These are phyloP conservation scores for Dalbergia cochinchinensis DNA, from an alignment of 306 rosid species.

Conservation along the genomic window DNA sequence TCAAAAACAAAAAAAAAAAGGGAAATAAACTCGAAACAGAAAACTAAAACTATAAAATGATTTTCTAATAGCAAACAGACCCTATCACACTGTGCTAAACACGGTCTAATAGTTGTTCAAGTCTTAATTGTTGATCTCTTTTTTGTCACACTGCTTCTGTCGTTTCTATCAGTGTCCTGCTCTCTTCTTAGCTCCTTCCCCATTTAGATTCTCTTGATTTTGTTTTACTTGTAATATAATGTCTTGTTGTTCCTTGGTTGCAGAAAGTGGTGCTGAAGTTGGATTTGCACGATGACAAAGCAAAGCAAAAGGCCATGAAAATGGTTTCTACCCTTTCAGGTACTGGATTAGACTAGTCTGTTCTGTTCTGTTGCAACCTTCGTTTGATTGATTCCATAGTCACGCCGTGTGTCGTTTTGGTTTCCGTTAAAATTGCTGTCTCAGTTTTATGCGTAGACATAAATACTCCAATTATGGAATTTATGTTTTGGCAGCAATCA, in stretches of 20 bases:
- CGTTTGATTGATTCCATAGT: not conserved
- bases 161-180: not conserved
- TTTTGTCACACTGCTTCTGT: not conserved
- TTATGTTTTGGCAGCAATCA: not conserved
- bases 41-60: too few species aligned
- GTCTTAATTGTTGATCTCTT: not conserved
- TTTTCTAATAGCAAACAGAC: too few species aligned
- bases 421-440: not conserved
- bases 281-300: slow-evolving; percentile 75
- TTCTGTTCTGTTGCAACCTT: not conserved
- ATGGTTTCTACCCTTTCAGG: slow-evolving; percentile 68
- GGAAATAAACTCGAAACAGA: too few species aligned
- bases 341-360: slow-evolving; percentile 27
- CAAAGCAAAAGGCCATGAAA: slow-evolving; percentile 81
- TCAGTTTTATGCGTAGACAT: not conserved
- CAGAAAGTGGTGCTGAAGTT: slow-evolving; percentile 84
- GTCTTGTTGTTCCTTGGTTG: slow-evolving; percentile 21
- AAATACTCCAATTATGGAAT: not conserved
- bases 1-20: too few species aligned
- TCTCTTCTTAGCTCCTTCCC: not conserved
- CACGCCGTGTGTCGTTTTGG: not conserved
- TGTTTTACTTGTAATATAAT: not conserved
- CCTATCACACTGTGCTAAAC: too few species aligned
- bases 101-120: not conserved
- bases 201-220: not conserved